A percentile compares a stretch with the other conserved stretches of the same genome.
These are phyloP conservation scores for Fusarium globosum DNA, from an alignment of 2,329 filamentous ascomycete species.

Conservation along the genomic window DNA sequence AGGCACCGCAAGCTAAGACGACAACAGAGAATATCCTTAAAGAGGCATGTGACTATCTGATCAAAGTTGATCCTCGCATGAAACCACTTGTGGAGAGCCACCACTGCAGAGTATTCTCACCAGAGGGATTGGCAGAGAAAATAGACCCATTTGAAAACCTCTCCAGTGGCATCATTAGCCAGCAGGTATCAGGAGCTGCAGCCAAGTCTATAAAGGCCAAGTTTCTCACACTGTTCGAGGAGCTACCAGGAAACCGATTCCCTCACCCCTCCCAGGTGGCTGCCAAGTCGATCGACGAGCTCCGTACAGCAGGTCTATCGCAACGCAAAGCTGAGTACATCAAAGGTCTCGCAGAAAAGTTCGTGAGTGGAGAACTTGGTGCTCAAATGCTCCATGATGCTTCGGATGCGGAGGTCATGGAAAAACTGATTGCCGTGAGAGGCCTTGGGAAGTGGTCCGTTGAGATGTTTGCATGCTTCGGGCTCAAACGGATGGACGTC, in stretches of 20 bases:
- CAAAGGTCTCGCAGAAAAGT: conserved; percentile 84
- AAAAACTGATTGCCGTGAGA: conserved; percentile 84
- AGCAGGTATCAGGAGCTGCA: conserved; percentile 94
- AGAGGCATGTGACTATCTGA: conserved; percentile 79
- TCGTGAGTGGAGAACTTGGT: conserved; percentile 77
- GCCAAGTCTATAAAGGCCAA: conserved; percentile 89
- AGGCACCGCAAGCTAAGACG: conserved; percentile 49
- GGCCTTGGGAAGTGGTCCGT: conserved; percentile 92
- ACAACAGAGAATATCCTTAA: conserved; percentile 80
- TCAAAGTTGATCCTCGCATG: conserved; percentile 78
- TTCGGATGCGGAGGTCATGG: conserved; percentile 86
- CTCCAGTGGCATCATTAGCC: conserved; percentile 89
- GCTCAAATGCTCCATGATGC: conserved; percentile 81
- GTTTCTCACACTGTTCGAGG: conserved; percentile 78
- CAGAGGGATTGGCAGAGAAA: conserved; percentile 82
- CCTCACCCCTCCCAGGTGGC: conserved; percentile 82
- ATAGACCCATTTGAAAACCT: conserved; percentile 91
- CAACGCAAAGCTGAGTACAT: conserved; percentile 98
- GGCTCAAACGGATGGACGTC: conserved; percentile 92
- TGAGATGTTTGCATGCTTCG: conserved; percentile 98
- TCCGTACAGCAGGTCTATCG: conserved; percentile 89
- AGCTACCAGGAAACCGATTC: conserved; percentile 61
- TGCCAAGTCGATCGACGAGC: conserved; percentile 67
- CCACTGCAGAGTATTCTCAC: conserved; percentile 81
- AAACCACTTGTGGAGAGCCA: conserved; percentile 77